Conservation (phyloP, 768 basidiomycete species). For the Tephrocybe sp. region DNA sequence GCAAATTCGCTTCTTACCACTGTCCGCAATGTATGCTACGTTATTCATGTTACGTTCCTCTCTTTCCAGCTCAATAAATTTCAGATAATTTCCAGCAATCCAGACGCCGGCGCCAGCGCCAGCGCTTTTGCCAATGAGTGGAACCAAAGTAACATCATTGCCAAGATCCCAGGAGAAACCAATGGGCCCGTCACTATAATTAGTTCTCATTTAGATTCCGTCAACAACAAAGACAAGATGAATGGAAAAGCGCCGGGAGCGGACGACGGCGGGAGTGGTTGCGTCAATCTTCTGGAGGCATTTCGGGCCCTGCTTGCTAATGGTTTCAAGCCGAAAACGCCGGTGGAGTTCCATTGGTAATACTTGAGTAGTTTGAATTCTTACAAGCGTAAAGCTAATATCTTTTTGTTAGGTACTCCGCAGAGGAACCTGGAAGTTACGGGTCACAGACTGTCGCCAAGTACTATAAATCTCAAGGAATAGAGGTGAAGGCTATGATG, state of each 20-base stretch:
- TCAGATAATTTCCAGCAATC: neutral
- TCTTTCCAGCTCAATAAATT: too few relatives aligned
- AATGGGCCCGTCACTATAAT: constrained; percentile 24
- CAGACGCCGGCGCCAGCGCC: constrained; percentile 1
- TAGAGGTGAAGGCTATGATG: constrained; percentile 39
- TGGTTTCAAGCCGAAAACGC: constrained; percentile 38
- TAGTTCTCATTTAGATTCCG: constrained; percentile 29
- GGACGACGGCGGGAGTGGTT: constrained; percentile 43
- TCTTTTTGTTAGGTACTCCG: constrained; percentile 23
- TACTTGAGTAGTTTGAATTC: neutral
- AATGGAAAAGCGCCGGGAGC: constrained; percentile 34
- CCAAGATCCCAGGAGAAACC: constrained; percentile 19
- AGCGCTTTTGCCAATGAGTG: neutral
- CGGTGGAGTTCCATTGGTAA: constrained; percentile 49
- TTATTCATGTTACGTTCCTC: too few relatives aligned
- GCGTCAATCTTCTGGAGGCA: constrained; percentile 46
- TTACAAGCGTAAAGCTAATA: neutral
- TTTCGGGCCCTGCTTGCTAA: constrained; percentile 40
- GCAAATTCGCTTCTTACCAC: constrained; percentile 32
- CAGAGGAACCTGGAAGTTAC: constrained; percentile 49
- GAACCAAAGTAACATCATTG: constrained; percentile 14
- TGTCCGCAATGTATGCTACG: constrained; percentile 20
- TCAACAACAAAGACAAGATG: constrained; percentile 24
- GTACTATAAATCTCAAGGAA: constrained; percentile 39
- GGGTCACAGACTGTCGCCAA: constrained; percentile 49